Evolutionary conservation across 2,329 filamentous ascomycete species (phyloP), one percentile per base, ranked within the genome.

Genomic region (Fusarium pininemorale): DNA sequence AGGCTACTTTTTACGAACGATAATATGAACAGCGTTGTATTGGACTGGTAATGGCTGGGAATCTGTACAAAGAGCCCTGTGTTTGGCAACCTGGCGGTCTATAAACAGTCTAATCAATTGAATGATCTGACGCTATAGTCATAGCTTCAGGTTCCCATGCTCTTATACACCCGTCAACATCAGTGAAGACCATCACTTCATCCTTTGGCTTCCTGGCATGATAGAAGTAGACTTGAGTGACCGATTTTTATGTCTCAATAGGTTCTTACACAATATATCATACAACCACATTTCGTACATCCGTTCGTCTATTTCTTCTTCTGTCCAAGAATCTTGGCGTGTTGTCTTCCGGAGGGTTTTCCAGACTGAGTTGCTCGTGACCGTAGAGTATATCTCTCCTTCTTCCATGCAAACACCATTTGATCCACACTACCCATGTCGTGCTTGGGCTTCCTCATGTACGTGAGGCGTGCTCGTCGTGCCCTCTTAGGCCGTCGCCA

Each of bases 391-490:
- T 82, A 82, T 66, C 83, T 80, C 80, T 85, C 84, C 82, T 84
- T 85, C 81, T 84, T 85, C 84, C 84, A 86, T 16, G 84, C 83
- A 73, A 81, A 82, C 66, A 97, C 94, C 79, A 96, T 87, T 75
- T 93, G 90, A 82, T 97, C 93, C 73, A 98, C 93, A 78, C 90
- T 94, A 70, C 95, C 93, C 84, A 94, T 90, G 84, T 98, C 95
- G 83, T 98, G 95, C 84, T 92, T 93, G 67, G 93, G 90, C 86
- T 95, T 87, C 81, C 95, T 90, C 93, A 99, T 93, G 83, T 96
- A 98, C 79, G 94, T 97, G 82, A 99, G 87, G 76, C 94, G 89
- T 32, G 95, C 96, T 79, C 96, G 90, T 81, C 95, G 92, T 75
- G 94, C 94, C 82, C 94, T 90, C 92, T 95, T 96, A 80, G 90